These are phyloP conservation scores for Backusella psychrophila DNA, from an alignment of 192 early-diverging fungal species.

Conservation along the genomic window DNA sequence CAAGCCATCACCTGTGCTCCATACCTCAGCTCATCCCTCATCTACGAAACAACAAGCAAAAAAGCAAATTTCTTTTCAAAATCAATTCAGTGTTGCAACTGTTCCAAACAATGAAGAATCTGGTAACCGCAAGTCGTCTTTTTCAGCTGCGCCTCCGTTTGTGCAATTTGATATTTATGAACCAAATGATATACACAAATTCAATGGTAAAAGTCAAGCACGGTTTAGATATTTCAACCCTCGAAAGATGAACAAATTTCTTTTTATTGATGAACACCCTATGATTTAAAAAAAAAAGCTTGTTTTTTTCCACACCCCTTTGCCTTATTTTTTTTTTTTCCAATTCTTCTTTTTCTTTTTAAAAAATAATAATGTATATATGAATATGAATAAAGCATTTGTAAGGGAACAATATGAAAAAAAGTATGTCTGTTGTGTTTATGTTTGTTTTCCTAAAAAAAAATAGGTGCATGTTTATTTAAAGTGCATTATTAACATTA, in stretches of 20 bases:
- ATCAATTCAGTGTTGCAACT: conserved; percentile 20
- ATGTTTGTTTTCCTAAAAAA: not conserved
- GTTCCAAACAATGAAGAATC: not conserved
- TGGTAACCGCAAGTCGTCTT: conserved; percentile 12
- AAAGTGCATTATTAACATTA: not conserved
- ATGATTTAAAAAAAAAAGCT: conserved; percentile 16
- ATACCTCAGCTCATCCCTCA: not conserved
- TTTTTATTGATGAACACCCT: conserved; percentile 43
- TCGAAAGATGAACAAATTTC: conserved; percentile 36
- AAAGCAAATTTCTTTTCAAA: conserved; percentile 22
- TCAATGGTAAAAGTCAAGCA: conserved; percentile 19
- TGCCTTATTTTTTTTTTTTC: not conserved
- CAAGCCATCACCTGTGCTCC: not conserved
- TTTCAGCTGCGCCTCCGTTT: conserved; percentile 20
- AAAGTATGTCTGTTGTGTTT: not conserved
- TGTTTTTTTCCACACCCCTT: not conserved
- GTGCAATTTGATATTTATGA: conserved; percentile 13
- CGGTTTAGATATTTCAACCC: conserved; percentile 41
- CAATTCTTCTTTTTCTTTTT: not conserved
- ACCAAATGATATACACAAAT: conserved; percentile 9
- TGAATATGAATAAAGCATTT: conserved; percentile 1
- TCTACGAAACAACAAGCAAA: conserved; percentile 7
- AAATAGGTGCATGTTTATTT: not conserved
- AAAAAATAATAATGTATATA: conserved; percentile 1
- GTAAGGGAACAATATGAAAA: not conserved